phyloP scores from a whole-genome alignment of 164 flowering plant genomes.

The Akebia trifoliata region DNA sequence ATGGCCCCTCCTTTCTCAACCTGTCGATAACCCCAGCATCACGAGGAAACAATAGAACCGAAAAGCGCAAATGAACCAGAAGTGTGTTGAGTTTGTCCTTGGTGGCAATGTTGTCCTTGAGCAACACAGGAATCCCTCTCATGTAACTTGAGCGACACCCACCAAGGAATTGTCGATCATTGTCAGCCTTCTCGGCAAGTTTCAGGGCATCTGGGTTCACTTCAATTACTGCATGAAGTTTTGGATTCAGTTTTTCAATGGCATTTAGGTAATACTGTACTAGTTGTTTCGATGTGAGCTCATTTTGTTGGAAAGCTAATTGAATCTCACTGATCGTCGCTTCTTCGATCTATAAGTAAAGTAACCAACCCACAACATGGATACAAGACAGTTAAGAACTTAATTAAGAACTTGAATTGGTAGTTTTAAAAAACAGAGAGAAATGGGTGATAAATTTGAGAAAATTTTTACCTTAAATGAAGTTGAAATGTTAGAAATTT shows the following conservation, averaged over 20 bases:
- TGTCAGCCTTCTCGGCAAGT: conserved; percentile 45
- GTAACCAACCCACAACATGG: too few species aligned
- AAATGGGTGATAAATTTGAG: too few species aligned
- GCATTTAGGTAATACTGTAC: too few species aligned
- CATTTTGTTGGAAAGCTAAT: neutral
- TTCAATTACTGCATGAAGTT: conserved; percentile 45
- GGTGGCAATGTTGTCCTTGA: conserved; percentile 28
- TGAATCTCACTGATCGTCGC: conserved; percentile 4
- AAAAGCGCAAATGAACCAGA: conserved; percentile 30
- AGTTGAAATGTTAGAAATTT: too few species aligned
- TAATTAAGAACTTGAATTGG: too few species aligned
- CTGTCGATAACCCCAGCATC: conserved; percentile 31
- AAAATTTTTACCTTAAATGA: too few species aligned
- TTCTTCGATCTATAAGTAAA: neutral
- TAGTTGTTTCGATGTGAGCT: too few species aligned
- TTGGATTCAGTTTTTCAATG: too few species aligned
- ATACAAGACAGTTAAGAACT: too few species aligned
- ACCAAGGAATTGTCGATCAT: conserved; percentile 12
- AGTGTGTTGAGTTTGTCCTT: conserved; percentile 26
- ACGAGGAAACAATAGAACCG: conserved; percentile 25
- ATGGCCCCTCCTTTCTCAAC: conserved; percentile 34
- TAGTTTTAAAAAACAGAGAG: too few species aligned
- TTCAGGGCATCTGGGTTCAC: conserved; percentile 54
- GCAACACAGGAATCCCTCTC: conserved; percentile 28
- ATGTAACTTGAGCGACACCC: neutral